phyloP scores from a whole-genome alignment of 352 stramenopile species.

The Phytopythium cucurbitacearum region DNA sequence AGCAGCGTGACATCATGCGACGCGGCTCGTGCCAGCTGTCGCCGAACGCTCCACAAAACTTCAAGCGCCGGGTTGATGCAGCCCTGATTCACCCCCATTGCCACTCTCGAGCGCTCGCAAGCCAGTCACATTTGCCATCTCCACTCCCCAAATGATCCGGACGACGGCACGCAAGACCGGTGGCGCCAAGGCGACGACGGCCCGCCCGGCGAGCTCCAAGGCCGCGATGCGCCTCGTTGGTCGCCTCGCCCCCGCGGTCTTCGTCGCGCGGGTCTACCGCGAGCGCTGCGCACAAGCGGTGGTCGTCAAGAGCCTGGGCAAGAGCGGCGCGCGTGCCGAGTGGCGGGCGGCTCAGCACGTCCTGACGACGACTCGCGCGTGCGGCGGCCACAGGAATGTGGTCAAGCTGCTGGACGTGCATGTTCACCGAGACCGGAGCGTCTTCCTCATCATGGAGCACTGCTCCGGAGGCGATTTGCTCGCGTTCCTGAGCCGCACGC shows the following conservation, averaged over 20 bases:
- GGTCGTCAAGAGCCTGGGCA: slow-evolving; percentile 24
- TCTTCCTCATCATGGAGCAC: slow-evolving; percentile 58
- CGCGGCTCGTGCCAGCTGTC: slow-evolving; percentile 9
- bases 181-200: not conserved
- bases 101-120: no score
- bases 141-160: not conserved
- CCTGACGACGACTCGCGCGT: not conserved
- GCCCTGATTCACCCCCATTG: no score
- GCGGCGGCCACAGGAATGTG: slow-evolving; percentile 26
- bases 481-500: slow-evolving; percentile 20
- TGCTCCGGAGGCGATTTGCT: slow-evolving; percentile 46
- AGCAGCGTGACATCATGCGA: slow-evolving; percentile 19
- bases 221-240: not conserved
- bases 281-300: slow-evolving; percentile 2
- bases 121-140: no score
- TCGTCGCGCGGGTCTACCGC: slow-evolving; percentile 19
- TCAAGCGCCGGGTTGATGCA: not conserved
- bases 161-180: not conserved
- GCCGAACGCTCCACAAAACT: slow-evolving; percentile 1
- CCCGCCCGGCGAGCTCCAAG: not conserved
- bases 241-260: slow-evolving; percentile 25
- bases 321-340: slow-evolving; percentile 13
- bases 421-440: slow-evolving; percentile 16
- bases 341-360: slow-evolving; percentile 20
- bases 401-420: slow-evolving; percentile 33